Conservation (phyloP, 2,329 filamentous ascomycete genomes). For the Xylariales sp. region DNA sequence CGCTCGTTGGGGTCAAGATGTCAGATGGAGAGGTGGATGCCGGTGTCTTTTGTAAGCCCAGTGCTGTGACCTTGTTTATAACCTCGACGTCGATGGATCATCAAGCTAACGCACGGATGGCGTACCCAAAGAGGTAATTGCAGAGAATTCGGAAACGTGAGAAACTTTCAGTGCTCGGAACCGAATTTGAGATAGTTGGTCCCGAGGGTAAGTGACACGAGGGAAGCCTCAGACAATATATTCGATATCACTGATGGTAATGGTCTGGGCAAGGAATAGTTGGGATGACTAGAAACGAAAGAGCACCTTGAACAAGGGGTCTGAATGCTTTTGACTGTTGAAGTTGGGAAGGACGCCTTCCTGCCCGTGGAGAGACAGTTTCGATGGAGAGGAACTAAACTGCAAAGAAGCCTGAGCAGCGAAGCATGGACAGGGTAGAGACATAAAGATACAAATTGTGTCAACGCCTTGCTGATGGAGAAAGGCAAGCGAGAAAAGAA, state of each 20-base stretch:
- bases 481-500: conserved; percentile 4
- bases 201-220: conserved; percentile 22
- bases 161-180: conserved; percentile 12
- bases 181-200: conserved; percentile 11
- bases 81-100: conserved; percentile 16
- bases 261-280: conserved; percentile 13
- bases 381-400: conserved; percentile 32
- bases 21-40: conserved; percentile 4
- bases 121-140: conserved; percentile 35
- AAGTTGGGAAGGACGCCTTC: conserved; percentile 23
- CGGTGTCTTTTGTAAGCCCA: conserved; percentile 11
- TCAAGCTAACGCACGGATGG: conserved; percentile 28
- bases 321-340: conserved; percentile 28
- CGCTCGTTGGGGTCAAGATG: not conserved
- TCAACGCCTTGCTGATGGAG: conserved; percentile 13
- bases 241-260: conserved; percentile 13
- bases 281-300: conserved; percentile 18
- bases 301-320: conserved; percentile 20
- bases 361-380: conserved; percentile 29
- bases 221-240: conserved; percentile 21
- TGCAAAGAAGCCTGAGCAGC: conserved; percentile 32
- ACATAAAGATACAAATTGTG: conserved; percentile 2
- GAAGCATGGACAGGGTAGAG: conserved; percentile 30
- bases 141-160: conserved; percentile 25
- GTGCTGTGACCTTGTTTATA: conserved; percentile 12